These are phyloP conservation scores for Tuber magnatum DNA, from an alignment of 495 filamentous ascomycete species.

Conservation along the genomic window DNA sequence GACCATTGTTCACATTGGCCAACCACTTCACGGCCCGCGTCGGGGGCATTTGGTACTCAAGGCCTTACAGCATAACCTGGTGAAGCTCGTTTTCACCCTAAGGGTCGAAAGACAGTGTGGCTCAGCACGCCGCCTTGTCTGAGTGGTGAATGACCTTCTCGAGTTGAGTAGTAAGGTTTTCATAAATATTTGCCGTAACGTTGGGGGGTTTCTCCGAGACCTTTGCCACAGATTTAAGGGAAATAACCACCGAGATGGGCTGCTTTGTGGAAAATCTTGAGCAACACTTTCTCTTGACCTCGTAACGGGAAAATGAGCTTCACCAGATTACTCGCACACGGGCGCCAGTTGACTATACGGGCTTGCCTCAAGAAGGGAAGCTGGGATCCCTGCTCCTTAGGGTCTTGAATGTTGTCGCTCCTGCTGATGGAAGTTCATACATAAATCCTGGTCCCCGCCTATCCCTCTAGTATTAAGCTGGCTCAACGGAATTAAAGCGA, in stretches of 20 bases:
- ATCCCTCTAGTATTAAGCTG: not conserved
- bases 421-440: not conserved
- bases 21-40: not conserved
- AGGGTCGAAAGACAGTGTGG: not conserved
- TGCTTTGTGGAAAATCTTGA: not conserved
- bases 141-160: not conserved
- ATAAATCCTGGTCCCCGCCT: not conserved
- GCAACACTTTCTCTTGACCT: not conserved
- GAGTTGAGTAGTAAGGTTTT: not conserved
- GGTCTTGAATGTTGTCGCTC: not conserved
- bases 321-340: not conserved
- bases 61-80: not conserved
- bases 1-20: not conserved
- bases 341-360: not conserved
- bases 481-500: not conserved
- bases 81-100: not conserved
- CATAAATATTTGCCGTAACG: not conserved
- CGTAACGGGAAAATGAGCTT: not conserved
- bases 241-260: not conserved
- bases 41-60: not conserved
- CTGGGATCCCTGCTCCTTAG: not conserved
- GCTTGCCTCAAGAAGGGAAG: not conserved
- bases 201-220: not conserved
- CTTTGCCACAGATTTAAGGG: not conserved
- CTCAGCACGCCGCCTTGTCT: not conserved